phyloP scores from a whole-genome alignment of 768 basidiomycete species.

The Boletus rubropictus region DNA sequence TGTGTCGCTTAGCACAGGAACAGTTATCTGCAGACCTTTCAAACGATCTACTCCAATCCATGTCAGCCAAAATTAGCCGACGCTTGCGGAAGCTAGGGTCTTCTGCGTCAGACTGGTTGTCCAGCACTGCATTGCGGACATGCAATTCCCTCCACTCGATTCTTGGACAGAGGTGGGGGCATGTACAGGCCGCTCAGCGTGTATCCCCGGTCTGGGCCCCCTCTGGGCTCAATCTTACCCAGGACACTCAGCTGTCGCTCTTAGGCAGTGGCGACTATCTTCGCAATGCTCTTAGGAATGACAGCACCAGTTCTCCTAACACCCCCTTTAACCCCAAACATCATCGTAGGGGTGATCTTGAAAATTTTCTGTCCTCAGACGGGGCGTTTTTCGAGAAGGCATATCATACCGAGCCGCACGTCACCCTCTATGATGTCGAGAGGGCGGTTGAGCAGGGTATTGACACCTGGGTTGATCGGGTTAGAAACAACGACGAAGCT shows the following conservation, averaged over 20 bases:
- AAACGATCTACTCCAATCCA: conserved; percentile 35
- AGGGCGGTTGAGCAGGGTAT: conserved; percentile 27
- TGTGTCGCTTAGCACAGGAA: conserved; percentile 9
- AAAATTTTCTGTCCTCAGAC: background rate
- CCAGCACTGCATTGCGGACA: conserved; percentile 2
- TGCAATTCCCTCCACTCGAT: conserved; percentile 14
- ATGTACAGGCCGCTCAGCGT: conserved; percentile 26
- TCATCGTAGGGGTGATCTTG: conserved; percentile 9
- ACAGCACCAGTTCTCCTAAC: background rate
- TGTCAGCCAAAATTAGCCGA: conserved; percentile 34
- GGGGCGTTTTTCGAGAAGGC: background rate
- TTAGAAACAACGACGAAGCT: conserved; percentile 5
- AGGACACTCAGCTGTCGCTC: conserved; percentile 34
- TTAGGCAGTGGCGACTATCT: conserved; percentile 27
- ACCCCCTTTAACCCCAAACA: background rate
- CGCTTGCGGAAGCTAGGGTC: conserved; percentile 35
- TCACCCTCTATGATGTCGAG: background rate
- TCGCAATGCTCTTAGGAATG: conserved; percentile 8
- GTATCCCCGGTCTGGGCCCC: background rate
- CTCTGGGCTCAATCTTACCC: conserved; percentile 22
- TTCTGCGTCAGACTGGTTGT: conserved; percentile 16
- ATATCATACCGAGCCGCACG: background rate
- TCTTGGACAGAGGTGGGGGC: conserved; percentile 34
- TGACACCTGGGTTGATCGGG: conserved; percentile 31
- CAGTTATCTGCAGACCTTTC: background rate